phyloP scores from a whole-genome alignment of 83 land plant genomes.

The Diphasiastrum complanatum region DNA sequence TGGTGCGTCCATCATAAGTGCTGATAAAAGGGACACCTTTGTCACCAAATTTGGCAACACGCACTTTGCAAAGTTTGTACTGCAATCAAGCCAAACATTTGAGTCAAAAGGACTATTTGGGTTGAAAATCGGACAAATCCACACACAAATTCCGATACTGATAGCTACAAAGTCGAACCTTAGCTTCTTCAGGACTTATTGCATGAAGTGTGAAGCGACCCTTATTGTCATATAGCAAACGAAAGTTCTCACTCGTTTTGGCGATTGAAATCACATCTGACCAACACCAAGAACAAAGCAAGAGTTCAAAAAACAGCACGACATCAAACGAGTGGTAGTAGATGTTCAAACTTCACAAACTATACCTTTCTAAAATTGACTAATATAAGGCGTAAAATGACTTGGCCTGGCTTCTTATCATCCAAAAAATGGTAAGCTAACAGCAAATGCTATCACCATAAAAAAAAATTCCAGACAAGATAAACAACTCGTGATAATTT shows the following conservation, averaged over 20 bases:
- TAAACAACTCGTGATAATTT: not conserved
- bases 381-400: too few relatives aligned
- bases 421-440: too few relatives aligned
- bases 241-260: conserved; percentile 41
- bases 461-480: not conserved
- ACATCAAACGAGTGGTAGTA: too few relatives aligned
- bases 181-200: conserved; percentile 41
- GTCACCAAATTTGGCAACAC: conserved; percentile 37
- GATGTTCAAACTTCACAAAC: not conserved
- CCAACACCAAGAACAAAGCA: not conserved
- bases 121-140: not conserved
- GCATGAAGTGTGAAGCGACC: conserved; percentile 43
- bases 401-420: too few relatives aligned
- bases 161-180: conserved; percentile 17
- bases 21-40: conserved; percentile 44
- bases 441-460: too few relatives aligned
- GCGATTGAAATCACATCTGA: conserved; percentile 41
- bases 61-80: conserved; percentile 52
- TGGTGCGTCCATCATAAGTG: conserved; percentile 46
- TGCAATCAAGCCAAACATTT: not conserved
- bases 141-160: not conserved
- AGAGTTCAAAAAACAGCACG: not conserved
- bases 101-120: conserved; percentile 6
- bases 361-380: too few relatives aligned
- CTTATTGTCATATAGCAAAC: conserved; percentile 44